A percentile compares a stretch with the other conserved stretches of the same genome.
Conservation (phyloP, 345 rosid species). For the Ceriops tagal region DNA sequence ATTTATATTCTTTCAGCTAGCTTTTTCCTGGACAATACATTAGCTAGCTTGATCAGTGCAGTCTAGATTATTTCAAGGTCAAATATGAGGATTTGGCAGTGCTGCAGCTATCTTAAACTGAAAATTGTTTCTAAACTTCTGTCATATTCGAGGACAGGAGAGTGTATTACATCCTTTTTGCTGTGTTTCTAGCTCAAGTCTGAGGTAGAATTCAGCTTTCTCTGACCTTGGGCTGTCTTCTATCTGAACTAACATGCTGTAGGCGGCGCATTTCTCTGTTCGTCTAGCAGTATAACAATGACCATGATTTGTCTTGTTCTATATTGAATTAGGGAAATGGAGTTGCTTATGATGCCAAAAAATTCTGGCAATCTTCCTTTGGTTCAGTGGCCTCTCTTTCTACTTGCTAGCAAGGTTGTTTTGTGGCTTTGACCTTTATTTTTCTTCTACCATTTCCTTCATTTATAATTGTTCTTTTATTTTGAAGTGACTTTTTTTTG, state of each 20-base stretch:
- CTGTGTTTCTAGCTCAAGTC: background rate
- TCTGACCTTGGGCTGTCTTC: background rate
- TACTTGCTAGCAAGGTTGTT: constrained; percentile 94
- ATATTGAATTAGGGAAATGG: constrained; percentile 66
- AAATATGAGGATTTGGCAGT: too few relatives aligned
- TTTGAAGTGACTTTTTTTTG: background rate
- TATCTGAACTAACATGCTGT: too few relatives aligned
- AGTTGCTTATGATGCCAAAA: constrained; percentile 89
- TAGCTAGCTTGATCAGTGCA: too few relatives aligned
- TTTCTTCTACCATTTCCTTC: constrained; percentile 3
- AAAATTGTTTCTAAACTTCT: too few relatives aligned
- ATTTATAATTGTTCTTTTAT: background rate
- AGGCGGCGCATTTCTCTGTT: constrained; percentile 4
- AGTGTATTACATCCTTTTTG: too few relatives aligned
- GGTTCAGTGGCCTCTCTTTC: constrained; percentile 98
- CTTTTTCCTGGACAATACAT: too few relatives aligned
- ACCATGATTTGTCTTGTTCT: background rate
- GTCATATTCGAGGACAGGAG: too few relatives aligned
- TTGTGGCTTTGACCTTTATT: background rate
- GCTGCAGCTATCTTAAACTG: too few relatives aligned
- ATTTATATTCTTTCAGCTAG: too few relatives aligned
- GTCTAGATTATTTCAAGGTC: too few relatives aligned
- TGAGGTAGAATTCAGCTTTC: background rate
- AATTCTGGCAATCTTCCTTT: constrained; percentile 76
- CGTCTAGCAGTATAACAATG: constrained; percentile 1